Base-by-base conservation (phyloP, 2,329 filamentous ascomycete species). In the Thielaviopsis musarum region DNA sequence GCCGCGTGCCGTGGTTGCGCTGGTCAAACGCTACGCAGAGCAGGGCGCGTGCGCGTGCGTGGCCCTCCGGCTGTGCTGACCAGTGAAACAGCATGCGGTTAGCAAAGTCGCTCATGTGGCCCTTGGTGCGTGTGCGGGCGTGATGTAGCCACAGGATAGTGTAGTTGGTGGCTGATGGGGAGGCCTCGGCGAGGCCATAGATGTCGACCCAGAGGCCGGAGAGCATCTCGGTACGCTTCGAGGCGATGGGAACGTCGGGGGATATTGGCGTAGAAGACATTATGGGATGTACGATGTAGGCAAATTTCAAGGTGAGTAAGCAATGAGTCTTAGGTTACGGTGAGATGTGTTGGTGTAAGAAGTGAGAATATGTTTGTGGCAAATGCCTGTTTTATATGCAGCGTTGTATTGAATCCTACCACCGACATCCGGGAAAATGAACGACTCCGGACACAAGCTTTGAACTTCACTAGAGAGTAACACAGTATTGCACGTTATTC, bases 101-200 rank as follows among this genome's bases (percentile, higher is more conserved):
- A 2, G 89, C 91, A 58, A 93, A 79, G 28, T 81, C 81, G 1
- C 76, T 75, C 91, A 97, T 96, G 63, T 79, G 79, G 59, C 81
- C 80, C 67, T 87, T 83, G 0, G 75, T 81, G 58, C 84, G 78
- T 0, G 85, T 77, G 24, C 93, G 82, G 2, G 88, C 88, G 68
- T 97, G 90, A 19, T 96, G 80, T 13, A 97, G 82, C 88, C 91
- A 96, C n/a, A 97, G 79, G 66, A 87, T 88, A 24, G 89, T 83
- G 41, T 95, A 74, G 3, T 77, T 73, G 15, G 76, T 71, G 19
- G 74, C 70, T 7, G 75, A 68, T 48, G 65, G 67, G 2, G 68
- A 60, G 0, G 95, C 77, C 67, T 95, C 88, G 30, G 82, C 73
- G 1, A 95, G 79, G 19, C 91, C 91, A 70, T 91, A 91, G 61